Evolutionary conservation across 2,329 filamentous ascomycete species (phyloP).

Genomic region (Neoascochyta sp.): DNA sequence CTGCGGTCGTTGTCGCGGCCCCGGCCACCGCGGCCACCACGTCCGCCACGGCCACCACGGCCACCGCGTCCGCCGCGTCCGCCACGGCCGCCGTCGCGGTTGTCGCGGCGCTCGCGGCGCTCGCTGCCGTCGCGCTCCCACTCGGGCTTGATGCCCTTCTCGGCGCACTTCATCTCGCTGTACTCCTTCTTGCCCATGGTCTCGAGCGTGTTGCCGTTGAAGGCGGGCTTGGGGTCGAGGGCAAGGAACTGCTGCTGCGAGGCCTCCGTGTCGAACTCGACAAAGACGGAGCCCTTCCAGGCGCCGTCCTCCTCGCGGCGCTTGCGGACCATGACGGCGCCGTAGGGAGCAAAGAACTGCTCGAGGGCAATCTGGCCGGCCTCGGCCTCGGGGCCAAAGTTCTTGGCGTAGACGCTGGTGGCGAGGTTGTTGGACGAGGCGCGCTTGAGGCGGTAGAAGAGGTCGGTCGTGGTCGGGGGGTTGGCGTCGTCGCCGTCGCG

Average conservation of each 20-base stretch:
- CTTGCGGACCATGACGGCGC: constrained; percentile 77
- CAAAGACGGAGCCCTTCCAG: constrained; percentile 97
- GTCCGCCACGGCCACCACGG: constrained; percentile 28
- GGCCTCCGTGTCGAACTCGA: constrained; percentile 82
- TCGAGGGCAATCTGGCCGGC: constrained; percentile 92
- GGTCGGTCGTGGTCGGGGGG: constrained; percentile 36
- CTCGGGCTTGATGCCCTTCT: constrained; percentile 45
- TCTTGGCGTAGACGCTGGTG: constrained; percentile 85
- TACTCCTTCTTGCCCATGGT: constrained; percentile 90
- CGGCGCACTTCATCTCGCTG: constrained; percentile 52
- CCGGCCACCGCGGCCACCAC: constrained; percentile 23
- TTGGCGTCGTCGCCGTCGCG: constrained; percentile 29
- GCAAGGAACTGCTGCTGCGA: constrained; percentile 75
- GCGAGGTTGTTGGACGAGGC: constrained; percentile 64
- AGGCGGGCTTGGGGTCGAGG: constrained; percentile 76
- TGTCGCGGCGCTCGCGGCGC: constrained; percentile 10
- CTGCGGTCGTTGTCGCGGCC: constrained; percentile 16
- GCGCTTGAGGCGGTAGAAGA: constrained; percentile 48
- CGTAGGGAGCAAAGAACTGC: constrained; percentile 80
- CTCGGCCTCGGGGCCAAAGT: constrained; percentile 80
- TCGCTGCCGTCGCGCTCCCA: constrained; percentile 36
- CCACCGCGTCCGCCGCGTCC: constrained; percentile 28
- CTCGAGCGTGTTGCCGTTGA: constrained; percentile 72
- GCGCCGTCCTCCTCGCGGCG: constrained; percentile 65
- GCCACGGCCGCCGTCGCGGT: constrained; percentile 24